Percentiles rank a stretch among this genome's conserved stretches.
phyloP scores from a whole-genome alignment of 2,329 filamentous ascomycete genomes.

The Fusarium sarcochroum region DNA sequence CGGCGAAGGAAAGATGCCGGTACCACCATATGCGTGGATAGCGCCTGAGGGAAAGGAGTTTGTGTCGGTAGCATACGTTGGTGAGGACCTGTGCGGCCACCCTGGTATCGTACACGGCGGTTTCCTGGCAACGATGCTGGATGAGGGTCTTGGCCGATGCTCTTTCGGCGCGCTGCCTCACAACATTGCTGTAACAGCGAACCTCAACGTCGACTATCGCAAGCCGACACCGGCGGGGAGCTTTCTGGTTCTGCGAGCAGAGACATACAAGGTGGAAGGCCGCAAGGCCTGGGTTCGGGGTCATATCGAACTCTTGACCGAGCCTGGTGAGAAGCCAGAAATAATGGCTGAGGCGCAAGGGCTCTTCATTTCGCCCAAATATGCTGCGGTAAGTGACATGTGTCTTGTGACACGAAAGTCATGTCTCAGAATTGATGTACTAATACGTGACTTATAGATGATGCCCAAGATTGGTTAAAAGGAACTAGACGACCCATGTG shows the following conservation, averaged over 20 bases:
- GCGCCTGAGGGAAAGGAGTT: conserved; percentile 78
- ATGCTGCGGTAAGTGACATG: conserved; percentile 75
- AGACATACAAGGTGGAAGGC: conserved; percentile 88
- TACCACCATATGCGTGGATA: conserved; percentile 84
- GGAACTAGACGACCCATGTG: conserved; percentile 18
- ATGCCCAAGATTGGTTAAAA: conserved; percentile 51
- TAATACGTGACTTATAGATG: conserved; percentile 44
- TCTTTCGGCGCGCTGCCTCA: conserved; percentile 91
- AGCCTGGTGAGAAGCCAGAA: conserved; percentile 71
- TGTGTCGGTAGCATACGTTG: conserved; percentile 82
- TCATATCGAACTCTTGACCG: conserved; percentile 81
- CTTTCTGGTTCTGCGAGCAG: conserved; percentile 83
- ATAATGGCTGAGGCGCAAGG: conserved; percentile 87
- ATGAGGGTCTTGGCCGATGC: conserved; percentile 89
- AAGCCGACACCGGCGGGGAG: conserved; percentile 81
- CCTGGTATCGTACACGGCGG: conserved; percentile 93
- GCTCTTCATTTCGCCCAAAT: conserved; percentile 89
- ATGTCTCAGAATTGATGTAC: background rate
- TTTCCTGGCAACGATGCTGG: conserved; percentile 89
- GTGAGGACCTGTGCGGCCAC: conserved; percentile 86
- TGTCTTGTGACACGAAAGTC: background rate
- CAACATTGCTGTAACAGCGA: conserved; percentile 88
- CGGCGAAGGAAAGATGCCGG: conserved; percentile 80
- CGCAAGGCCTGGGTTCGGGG: conserved; percentile 96
- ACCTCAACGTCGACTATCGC: conserved; percentile 85